Conservation (phyloP, 2,329 filamentous ascomycete species). For the Rhynchosporium secalis region DNA sequence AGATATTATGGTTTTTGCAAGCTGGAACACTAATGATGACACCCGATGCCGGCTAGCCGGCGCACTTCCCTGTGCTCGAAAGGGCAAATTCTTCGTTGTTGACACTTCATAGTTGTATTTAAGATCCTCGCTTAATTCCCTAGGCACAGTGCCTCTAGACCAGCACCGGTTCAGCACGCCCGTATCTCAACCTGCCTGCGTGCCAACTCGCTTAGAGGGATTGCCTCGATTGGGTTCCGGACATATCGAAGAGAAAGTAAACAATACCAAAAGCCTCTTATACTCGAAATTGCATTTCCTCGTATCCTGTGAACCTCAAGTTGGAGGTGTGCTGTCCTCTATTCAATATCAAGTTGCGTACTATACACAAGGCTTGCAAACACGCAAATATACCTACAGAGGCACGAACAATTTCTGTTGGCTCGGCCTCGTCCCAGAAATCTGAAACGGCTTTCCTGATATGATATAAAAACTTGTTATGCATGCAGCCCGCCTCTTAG, state of each 20-base stretch:
- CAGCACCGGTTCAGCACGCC: no score
- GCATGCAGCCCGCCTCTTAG: constrained; percentile 5
- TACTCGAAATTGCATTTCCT: not conserved
- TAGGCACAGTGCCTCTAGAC: no score
- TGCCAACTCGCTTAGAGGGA: no score
- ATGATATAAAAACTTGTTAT: constrained; percentile 7
- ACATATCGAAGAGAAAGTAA: not conserved
- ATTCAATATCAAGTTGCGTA: constrained; percentile 1
- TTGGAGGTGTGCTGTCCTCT: not conserved
- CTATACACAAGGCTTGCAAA: constrained; percentile 1
- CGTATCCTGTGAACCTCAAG: not conserved
- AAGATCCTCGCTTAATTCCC: not conserved
- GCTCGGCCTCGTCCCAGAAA: not conserved
- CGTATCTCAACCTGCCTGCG: no score
- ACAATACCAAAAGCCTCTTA: not conserved
- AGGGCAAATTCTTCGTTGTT: not conserved
- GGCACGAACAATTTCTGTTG: not conserved
- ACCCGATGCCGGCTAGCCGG: not conserved
- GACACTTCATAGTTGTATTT: not conserved
- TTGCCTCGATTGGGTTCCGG: no score
- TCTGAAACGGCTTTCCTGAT: constrained; percentile 12
- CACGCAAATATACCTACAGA: not conserved
- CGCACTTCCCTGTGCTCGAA: not conserved
- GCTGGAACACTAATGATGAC: not conserved
- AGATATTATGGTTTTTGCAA: not conserved